Percentiles rank a stretch among this genome's conserved stretches.
Conservation (phyloP, 75 land plant species). For the Pseudotsuga menziesii region DNA sequence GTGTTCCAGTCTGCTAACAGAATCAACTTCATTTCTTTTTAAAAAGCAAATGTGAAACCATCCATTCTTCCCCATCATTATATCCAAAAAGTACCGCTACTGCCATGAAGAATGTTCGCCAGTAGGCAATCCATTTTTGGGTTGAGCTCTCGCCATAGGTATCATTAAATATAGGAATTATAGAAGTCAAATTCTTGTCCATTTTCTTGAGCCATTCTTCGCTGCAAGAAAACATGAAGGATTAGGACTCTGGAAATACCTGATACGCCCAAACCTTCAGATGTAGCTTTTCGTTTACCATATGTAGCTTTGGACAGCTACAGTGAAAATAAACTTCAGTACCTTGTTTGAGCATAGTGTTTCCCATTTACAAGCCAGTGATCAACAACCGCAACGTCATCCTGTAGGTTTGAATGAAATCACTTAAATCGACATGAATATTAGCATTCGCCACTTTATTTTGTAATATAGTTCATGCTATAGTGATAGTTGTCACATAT, state of each 20-base stretch:
- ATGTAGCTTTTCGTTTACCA: neutral
- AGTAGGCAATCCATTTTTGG: slow-evolving; percentile 82
- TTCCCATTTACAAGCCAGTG: slow-evolving; percentile 97
- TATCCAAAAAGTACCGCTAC: slow-evolving; percentile 89
- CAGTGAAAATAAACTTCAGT: slow-evolving; percentile 6
- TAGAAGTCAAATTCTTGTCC: slow-evolving; percentile 54
- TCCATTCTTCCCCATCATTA: slow-evolving; percentile 97
- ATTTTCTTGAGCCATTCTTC: slow-evolving; percentile 94
- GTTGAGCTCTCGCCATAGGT: slow-evolving; percentile 83
- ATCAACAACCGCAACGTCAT: slow-evolving; percentile 70
- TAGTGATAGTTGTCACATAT: too few relatives aligned
- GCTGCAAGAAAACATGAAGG: slow-evolving; percentile 35
- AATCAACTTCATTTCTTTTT: slow-evolving; percentile 49
- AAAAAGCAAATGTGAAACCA: slow-evolving; percentile 79
- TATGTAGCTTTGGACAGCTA: neutral
- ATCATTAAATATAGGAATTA: slow-evolving; percentile 71
- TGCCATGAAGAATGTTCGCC: slow-evolving; percentile 97
- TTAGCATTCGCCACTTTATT: neutral
- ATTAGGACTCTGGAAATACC: neutral
- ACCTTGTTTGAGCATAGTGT: slow-evolving; percentile 92
- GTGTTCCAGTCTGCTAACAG: neutral
- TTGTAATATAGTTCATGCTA: neutral
- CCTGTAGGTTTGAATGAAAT: slow-evolving; percentile 31
- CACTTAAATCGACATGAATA: neutral
- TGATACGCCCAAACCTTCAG: neutral